A percentile compares a stretch with the other conserved stretches of the same genome.
These are phyloP conservation scores for Sextonia rubra DNA, from an alignment of 164 flowering plant species.

Conservation along the genomic window DNA sequence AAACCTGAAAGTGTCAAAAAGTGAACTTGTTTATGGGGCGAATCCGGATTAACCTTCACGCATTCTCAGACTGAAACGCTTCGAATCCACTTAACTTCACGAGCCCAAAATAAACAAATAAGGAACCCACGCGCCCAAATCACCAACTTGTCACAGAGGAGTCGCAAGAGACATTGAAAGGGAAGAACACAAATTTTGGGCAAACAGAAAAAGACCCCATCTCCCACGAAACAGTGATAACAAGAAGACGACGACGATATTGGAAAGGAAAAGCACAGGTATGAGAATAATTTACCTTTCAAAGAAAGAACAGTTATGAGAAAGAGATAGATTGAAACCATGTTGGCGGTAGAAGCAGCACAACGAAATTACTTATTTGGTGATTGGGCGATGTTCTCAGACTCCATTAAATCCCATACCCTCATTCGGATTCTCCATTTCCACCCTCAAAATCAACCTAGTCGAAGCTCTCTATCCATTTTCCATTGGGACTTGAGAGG, in stretches of 20 bases:
- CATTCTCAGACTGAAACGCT: constrained; percentile 43
- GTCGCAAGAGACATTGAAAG: too few species aligned
- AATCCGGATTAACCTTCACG: constrained; percentile 88
- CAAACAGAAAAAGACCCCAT: too few species aligned
- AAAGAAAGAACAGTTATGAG: too few species aligned
- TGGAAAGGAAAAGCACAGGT: not conserved
- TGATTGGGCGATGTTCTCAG: constrained; percentile 70
- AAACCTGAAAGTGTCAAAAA: constrained; percentile 83
- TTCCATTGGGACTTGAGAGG: constrained; percentile 33
- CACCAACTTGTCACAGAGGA: constrained; percentile 1
- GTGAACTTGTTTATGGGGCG: too few species aligned
- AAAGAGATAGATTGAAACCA: constrained; percentile 2
- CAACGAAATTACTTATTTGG: constrained; percentile 78
- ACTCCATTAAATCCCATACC: constrained; percentile 86
- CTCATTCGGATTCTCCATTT: constrained; percentile 87
- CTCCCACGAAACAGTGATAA: not conserved
- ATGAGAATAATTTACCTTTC: too few species aligned
- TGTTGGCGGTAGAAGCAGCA: constrained; percentile 57
- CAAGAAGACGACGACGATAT: not conserved
- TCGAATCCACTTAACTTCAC: constrained; percentile 60
- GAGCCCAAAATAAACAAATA: not conserved
- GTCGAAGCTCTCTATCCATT: too few species aligned
- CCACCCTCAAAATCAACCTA: constrained; percentile 88
- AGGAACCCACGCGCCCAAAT: not conserved
- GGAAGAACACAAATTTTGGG: too few species aligned